Evolutionary conservation across 2,329 filamentous ascomycete species (phyloP).

Genomic region (Didymella glomerata): DNA sequence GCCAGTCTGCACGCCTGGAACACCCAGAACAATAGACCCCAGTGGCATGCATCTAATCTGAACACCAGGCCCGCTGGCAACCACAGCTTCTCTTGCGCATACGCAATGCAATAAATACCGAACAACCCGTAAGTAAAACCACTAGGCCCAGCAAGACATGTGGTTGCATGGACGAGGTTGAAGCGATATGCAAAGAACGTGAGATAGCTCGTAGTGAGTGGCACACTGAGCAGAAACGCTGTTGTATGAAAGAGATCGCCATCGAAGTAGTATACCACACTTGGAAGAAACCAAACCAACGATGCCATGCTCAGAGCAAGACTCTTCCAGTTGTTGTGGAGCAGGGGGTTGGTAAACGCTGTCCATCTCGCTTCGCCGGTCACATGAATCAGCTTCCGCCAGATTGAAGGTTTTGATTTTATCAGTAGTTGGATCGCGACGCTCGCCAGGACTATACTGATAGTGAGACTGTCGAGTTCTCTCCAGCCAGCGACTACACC

Average conservation of each 20-base stretch:
- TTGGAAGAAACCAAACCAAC: constrained; percentile 24
- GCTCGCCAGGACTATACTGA: constrained; percentile 19
- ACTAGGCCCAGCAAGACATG: constrained; percentile 20
- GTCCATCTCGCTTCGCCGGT: constrained; percentile 25
- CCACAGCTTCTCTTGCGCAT: constrained; percentile 28
- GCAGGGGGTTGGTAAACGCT: constrained; percentile 23
- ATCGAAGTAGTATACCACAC: constrained; percentile 26
- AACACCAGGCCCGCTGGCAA: constrained; percentile 14
- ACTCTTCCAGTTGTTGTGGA: constrained; percentile 19
- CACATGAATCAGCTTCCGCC: constrained; percentile 23
- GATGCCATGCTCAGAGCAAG: constrained; percentile 12
- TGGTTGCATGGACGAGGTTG: neutral
- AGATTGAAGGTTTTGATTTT: constrained; percentile 17
- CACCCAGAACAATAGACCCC: constrained; percentile 14
- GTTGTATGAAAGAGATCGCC: constrained; percentile 23
- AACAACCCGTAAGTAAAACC: constrained; percentile 14
- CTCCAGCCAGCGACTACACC: constrained; percentile 24
- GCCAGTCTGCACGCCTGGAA: constrained; percentile 7
- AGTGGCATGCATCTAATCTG: constrained; percentile 22
- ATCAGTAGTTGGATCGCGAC: constrained; percentile 20
- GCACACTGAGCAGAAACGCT: constrained; percentile 19
- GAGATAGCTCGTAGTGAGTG: constrained; percentile 24
- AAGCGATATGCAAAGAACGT: constrained; percentile 19
- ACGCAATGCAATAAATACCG: constrained; percentile 21
- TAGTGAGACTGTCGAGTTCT: constrained; percentile 27